Conservation (phyloP, 2,329 filamentous ascomycete species). For the Aspergillus cejpii region DNA sequence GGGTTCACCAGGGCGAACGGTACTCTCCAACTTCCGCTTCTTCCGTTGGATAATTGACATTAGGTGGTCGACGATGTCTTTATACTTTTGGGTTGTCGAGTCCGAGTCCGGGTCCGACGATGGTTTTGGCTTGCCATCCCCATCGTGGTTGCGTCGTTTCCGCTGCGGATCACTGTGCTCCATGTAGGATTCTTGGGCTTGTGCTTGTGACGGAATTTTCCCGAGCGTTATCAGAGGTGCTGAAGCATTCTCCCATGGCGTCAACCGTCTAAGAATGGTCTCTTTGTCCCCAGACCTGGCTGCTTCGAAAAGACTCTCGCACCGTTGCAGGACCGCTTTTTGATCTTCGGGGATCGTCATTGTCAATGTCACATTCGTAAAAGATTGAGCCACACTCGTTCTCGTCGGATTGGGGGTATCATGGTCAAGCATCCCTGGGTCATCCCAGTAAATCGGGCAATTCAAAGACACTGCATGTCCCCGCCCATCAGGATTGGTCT, state of each 20-base stretch:
- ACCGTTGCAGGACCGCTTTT: neutral
- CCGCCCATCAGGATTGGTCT: neutral
- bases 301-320: neutral
- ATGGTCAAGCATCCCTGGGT: neutral
- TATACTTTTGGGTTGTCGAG: neutral
- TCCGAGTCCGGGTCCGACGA: neutral
- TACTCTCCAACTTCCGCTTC: neutral
- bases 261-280: neutral
- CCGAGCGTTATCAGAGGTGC: neutral
- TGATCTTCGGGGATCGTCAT: neutral
- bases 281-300: no score
- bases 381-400: neutral
- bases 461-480: neutral
- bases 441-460: neutral
- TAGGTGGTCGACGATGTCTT: neutral
- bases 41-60: conserved; percentile 1
- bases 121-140: neutral
- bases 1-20: neutral
- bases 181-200: neutral
- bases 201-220: neutral
- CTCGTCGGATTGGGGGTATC: neutral
- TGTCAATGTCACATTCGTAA: neutral
- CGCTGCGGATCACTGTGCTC: neutral
- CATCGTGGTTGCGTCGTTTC: neutral
- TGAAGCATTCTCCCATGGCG: neutral